These are phyloP conservation scores for Phialophora verrucosa DNA, from an alignment of 2,329 filamentous ascomycete species.

Conservation along the genomic window DNA sequence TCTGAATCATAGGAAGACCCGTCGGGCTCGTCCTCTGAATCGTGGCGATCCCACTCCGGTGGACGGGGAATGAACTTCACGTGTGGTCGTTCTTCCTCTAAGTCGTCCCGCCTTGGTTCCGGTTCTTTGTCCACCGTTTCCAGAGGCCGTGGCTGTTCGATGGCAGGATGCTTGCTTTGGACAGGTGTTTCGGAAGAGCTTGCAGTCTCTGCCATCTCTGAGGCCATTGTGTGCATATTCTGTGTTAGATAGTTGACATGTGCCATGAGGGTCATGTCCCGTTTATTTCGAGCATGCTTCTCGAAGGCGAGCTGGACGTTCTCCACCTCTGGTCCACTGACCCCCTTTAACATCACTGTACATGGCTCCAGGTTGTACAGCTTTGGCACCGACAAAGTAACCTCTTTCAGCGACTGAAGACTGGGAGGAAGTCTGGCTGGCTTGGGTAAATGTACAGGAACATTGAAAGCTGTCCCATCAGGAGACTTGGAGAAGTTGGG, in stretches of 20 bases:
- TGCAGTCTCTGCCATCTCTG: constrained; percentile 48
- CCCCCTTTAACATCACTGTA: constrained; percentile 68
- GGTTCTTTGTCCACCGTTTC: constrained; percentile 2
- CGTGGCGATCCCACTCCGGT: constrained; percentile 69
- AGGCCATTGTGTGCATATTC: constrained; percentile 71
- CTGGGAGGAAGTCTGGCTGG: constrained; percentile 64
- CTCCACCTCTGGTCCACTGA: constrained; percentile 65
- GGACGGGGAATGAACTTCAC: constrained; percentile 75
- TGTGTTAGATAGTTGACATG: constrained; percentile 76
- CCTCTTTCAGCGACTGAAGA: constrained; percentile 66
- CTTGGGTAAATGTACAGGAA: constrained; percentile 72
- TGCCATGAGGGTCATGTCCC: constrained; percentile 69
- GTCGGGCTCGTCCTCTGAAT: constrained; percentile 46
- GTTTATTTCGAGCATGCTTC: constrained; percentile 61
- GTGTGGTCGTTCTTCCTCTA: constrained; percentile 61
- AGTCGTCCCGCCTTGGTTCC: constrained; percentile 13
- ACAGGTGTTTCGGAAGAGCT: background rate
- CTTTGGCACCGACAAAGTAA: constrained; percentile 72
- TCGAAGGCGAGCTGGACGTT: constrained; percentile 70
- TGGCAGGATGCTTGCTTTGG: background rate
- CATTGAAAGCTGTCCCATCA: constrained; percentile 72
- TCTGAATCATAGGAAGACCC: constrained; percentile 53
- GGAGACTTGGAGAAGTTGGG: constrained; percentile 70
- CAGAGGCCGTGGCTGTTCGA: background rate
- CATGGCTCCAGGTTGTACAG: constrained; percentile 74